Percentiles rank a stretch among this genome's conserved stretches.
Evolutionary conservation across 257 asterid genomes (phyloP).

Genomic region (Asclepias syriaca): DNA sequence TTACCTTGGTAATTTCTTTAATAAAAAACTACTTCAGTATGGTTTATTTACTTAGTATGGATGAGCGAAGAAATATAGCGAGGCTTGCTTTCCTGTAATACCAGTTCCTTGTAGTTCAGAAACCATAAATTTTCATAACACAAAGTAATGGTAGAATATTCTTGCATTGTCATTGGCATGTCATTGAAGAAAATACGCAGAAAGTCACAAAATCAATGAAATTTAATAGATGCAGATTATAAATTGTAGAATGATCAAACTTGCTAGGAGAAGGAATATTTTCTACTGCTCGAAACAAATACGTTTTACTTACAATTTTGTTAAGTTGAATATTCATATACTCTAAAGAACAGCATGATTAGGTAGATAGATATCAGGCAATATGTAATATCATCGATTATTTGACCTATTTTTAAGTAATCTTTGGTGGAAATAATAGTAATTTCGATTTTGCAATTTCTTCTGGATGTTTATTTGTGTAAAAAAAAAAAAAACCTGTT

Average conservation of each 20-base stretch:
- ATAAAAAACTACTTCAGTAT: background rate
- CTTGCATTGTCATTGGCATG: background rate
- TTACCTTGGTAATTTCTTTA: background rate
- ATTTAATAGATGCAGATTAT: background rate
- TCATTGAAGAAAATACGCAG: background rate
- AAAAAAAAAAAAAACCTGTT: too few relatives aligned
- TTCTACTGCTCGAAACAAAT: background rate
- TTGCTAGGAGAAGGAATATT: background rate
- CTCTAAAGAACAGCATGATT: background rate
- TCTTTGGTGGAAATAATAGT: background rate
- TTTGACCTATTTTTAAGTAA: background rate
- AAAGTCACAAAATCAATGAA: background rate
- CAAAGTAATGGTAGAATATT: background rate
- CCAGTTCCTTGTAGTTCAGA: background rate
- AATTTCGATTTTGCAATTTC: background rate
- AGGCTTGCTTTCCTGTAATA: background rate
- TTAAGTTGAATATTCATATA: background rate
- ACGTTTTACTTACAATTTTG: background rate
- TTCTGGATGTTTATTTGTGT: background rate
- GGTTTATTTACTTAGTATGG: background rate
- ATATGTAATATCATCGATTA: background rate
- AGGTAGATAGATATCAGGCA: too few relatives aligned
- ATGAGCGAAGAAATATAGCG: background rate
- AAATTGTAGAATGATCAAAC: background rate
- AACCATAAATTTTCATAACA: background rate